These are phyloP conservation scores for Malus hybrid DNA, from an alignment of 331 rosid species.

Conservation along the genomic window DNA sequence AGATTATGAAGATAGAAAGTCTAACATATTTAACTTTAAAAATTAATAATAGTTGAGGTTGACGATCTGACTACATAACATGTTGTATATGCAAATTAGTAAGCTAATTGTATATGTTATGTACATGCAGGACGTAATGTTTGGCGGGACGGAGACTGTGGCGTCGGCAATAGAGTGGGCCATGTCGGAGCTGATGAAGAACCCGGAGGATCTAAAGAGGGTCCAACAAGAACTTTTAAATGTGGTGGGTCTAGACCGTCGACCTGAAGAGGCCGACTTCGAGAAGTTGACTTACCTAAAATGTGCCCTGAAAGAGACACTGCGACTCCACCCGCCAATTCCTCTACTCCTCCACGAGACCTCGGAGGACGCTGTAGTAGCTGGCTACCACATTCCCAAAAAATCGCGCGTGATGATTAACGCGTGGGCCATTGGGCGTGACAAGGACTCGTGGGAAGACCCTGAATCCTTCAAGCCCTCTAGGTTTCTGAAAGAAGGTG, in stretches of 20 bases:
- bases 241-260: slow-evolving; percentile 66
- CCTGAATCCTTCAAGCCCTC: slow-evolving; percentile 45
- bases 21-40: too few relatives aligned
- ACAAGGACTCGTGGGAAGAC: slow-evolving; percentile 49
- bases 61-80: background rate
- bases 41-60: background rate
- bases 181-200: slow-evolving; percentile 64
- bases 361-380: slow-evolving; percentile 49
- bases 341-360: slow-evolving; percentile 96
- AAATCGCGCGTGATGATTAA: slow-evolving; percentile 67
- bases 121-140: slow-evolving; percentile 72
- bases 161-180: slow-evolving; percentile 95
- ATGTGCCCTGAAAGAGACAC: slow-evolving; percentile 59
- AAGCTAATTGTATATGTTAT: background rate
- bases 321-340: slow-evolving; percentile 89
- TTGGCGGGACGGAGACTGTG: slow-evolving; percentile 94
- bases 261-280: slow-evolving; percentile 56
- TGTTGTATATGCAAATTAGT: background rate
- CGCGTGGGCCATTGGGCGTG: slow-evolving; percentile 83
- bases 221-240: slow-evolving; percentile 60
- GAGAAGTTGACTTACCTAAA: slow-evolving; percentile 52
- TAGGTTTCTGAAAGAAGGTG: slow-evolving; percentile 40
- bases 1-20: too few relatives aligned
- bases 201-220: slow-evolving; percentile 50
- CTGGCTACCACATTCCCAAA: slow-evolving; percentile 56